Evolutionary conservation across 2,329 filamentous ascomycete species (phyloP).

Genomic region (Exophiala aquamarina): DNA sequence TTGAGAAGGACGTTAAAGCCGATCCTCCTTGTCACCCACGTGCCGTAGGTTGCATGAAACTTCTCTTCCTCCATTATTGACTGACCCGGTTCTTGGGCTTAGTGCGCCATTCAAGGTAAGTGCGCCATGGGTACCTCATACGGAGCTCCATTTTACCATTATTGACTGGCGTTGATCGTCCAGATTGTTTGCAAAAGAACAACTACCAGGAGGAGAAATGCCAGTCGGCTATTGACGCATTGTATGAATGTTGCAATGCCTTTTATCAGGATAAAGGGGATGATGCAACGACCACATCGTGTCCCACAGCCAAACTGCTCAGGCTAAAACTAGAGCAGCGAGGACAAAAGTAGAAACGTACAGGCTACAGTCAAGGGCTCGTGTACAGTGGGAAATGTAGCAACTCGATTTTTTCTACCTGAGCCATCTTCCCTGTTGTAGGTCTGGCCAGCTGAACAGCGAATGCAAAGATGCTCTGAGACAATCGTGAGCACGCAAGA

Average conservation of each 20-base stretch:
- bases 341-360: conserved; percentile 32
- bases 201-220: conserved; percentile 85
- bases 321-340: conserved; percentile 83
- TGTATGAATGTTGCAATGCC: conserved; percentile 90
- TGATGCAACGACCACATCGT: conserved; percentile 73
- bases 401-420: conserved; percentile 38
- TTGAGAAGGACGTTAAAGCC: conserved; percentile 69
- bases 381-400: conserved; percentile 28
- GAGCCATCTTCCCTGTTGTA: conserved; percentile 53
- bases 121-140: too few species aligned
- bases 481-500: conserved; percentile 97
- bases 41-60: conserved; percentile 60
- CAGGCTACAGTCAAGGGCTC: too few species aligned
- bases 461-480: conserved; percentile 77
- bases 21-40: conserved; percentile 82
- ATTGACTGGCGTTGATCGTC: conserved; percentile 1
- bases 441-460: conserved; percentile 69
- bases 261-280: conserved; percentile 84
- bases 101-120: conserved; percentile 89
- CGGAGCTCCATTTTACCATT: too few species aligned
- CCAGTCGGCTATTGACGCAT: conserved; percentile 70
- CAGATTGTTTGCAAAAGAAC: conserved; percentile 82
- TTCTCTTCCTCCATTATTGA: too few species aligned
- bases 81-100: conserved; percentile 6
- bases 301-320: conserved; percentile 77